Evolutionary conservation across 495 filamentous ascomycete species (phyloP), one percentile per base, ranked within the genome.

Genomic region (Chaetomium tenue): DNA sequence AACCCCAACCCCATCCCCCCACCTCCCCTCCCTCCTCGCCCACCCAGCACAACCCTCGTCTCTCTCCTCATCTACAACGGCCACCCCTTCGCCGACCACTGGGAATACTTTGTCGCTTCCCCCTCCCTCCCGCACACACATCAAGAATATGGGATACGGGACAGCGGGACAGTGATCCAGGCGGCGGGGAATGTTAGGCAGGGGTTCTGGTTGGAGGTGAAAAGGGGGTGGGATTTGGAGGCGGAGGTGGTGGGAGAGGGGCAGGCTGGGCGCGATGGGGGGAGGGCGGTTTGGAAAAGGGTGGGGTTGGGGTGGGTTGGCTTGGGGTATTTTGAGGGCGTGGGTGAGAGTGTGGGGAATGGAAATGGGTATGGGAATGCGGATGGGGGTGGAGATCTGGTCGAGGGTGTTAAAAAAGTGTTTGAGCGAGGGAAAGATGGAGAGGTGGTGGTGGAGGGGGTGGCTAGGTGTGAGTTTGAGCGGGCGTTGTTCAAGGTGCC

Each of bases 61-160:
- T 61, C 58, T 26, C 63, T 65, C 25, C 58, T 65, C 33, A 16
- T 65, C 7, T 61, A 65, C 40, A 65, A 65, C 63, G 63, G 63
- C 47, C 61, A 33, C 25, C 63, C 63, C n/a, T 65, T 65, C 15
- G 57, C 58, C 28, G 52, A 65, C 50, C 63, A 65, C 50, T 65
- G 63, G 63, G 63, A 65, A 44, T 65, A 65, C 11, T 65, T 65
- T 22, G 26, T 61, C 6, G 26, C 63, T 2, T 28, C 16, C 28
- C 48, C 33, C 6, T 6, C 33, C 63, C 6, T 28, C 16, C 28
- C 48, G 5, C 6, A 9, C 33, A 37, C 33, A 12, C 33, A 7
- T 12, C 33, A 37, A 1, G n/a, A n/a, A n/a, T n/a, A n/a, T n/a
- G n/a, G n/a, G n/a, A n/a, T n/a, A 37, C 33, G 9, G n/a, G 44